A percentile compares a stretch with the other conserved stretches of the same genome.
phyloP scores from a whole-genome alignment of 2,329 filamentous ascomycete species.

The Cladosporium sp. region DNA sequence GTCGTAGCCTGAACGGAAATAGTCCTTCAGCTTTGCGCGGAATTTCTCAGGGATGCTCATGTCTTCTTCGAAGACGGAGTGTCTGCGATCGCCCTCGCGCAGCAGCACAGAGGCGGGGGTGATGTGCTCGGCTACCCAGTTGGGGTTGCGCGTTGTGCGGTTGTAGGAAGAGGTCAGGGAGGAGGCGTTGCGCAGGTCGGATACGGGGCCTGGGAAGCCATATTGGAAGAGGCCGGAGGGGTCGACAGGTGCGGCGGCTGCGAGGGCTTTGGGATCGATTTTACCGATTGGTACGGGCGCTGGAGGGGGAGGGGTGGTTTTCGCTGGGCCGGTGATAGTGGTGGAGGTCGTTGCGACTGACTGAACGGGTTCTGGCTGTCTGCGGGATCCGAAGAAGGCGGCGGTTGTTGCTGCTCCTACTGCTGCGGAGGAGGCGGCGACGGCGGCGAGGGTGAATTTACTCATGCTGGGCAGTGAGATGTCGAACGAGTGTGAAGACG shows the following conservation, averaged over 20 bases:
- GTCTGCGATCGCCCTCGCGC: conserved; percentile 74
- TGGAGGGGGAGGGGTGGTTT: conserved; percentile 25
- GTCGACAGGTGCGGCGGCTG: conserved; percentile 36
- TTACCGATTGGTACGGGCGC: conserved; percentile 23
- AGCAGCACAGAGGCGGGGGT: conserved; percentile 74
- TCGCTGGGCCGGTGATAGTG: conserved; percentile 18
- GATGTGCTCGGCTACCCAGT: conserved; percentile 93
- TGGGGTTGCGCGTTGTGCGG: conserved; percentile 81
- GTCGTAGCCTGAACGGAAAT: conserved; percentile 91
- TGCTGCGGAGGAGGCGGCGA: conserved; percentile 45
- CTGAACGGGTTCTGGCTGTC: conserved; percentile 19
- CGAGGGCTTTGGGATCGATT: conserved; percentile 20
- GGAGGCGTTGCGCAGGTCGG: conserved; percentile 71
- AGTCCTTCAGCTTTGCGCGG: conserved; percentile 85
- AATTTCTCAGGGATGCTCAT: conserved; percentile 73
- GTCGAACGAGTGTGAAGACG: not conserved
- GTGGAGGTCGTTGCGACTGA: conserved; percentile 32
- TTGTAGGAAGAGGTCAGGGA: conserved; percentile 86
- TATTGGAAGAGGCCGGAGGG: conserved; percentile 50
- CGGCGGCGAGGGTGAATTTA: conserved; percentile 46
- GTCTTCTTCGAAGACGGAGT: conserved; percentile 82
- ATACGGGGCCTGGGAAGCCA: conserved; percentile 83
- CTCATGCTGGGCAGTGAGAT: conserved; percentile 36
- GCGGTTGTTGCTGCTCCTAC: conserved; percentile 47
- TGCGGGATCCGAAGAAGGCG: conserved; percentile 38